Evolutionary conservation across 2,329 filamentous ascomycete species (phyloP).

Genomic region (Niveomyces coronatus): DNA sequence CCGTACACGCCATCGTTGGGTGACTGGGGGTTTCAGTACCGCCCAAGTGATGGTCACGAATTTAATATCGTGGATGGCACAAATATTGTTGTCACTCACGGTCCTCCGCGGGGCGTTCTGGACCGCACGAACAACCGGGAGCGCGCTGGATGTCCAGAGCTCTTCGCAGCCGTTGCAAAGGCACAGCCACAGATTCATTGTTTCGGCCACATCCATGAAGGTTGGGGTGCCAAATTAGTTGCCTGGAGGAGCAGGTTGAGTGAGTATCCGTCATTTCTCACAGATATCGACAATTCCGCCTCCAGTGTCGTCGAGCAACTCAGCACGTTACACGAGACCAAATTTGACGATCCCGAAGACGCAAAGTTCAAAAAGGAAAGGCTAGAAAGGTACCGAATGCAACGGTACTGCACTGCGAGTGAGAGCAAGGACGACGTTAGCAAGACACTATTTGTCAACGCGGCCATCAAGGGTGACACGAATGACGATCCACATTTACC

Average conservation of each 20-base stretch:
- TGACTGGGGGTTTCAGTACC: conserved; percentile 37
- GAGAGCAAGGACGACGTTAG: conserved; percentile 4
- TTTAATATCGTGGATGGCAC: conserved; percentile 17
- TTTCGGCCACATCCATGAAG: conserved; percentile 25
- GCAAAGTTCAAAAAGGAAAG: not conserved
- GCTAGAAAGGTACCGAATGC: not conserved
- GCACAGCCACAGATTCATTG: conserved; percentile 24
- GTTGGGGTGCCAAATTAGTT: conserved; percentile 32
- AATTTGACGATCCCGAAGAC: not conserved
- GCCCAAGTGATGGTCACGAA: conserved; percentile 13
- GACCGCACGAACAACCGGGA: conserved; percentile 23
- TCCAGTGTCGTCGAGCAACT: conserved; percentile 23
- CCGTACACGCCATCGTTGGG: conserved; percentile 31
- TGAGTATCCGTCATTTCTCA: conserved; percentile 31
- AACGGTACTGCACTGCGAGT: not conserved
- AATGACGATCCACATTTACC: conserved; percentile 47
- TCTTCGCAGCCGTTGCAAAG: conserved; percentile 21
- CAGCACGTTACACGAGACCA: not conserved
- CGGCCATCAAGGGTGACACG: conserved; percentile 39
- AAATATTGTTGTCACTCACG: conserved; percentile 26
- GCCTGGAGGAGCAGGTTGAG: conserved; percentile 29
- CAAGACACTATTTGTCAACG: conserved; percentile 47
- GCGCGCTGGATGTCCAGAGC: conserved; percentile 20
- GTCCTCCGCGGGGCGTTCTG: conserved; percentile 29
- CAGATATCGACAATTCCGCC: conserved; percentile 34